phyloP scores from a whole-genome alignment of 108 stramenopile genomes.

The Pelagomonas calceolata region DNA sequence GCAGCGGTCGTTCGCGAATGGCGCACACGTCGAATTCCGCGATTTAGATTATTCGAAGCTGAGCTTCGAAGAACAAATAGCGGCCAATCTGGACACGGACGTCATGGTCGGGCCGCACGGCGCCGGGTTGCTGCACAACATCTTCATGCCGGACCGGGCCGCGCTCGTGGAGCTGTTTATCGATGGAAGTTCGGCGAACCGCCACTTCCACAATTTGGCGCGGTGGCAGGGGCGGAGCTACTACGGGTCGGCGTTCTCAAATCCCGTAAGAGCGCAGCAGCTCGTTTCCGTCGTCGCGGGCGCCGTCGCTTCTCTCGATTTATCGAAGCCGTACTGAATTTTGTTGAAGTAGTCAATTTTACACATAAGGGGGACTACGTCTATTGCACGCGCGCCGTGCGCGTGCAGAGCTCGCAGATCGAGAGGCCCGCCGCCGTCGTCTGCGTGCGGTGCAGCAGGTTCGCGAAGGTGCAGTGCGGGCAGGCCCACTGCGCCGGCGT shows the following conservation, averaged over 20 bases:
- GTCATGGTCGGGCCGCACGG: constrained; percentile 40
- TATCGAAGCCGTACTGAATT: constrained; percentile 1
- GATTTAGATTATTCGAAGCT: constrained; percentile 28
- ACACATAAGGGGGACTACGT: too few relatives aligned
- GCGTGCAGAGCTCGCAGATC: neutral
- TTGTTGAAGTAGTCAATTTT: too few relatives aligned
- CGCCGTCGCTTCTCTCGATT: constrained; percentile 12
- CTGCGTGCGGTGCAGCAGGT: neutral
- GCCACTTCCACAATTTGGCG: constrained; percentile 37
- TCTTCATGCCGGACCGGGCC: constrained; percentile 33
- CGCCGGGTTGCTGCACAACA: constrained; percentile 29
- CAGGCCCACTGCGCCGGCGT: neutral
- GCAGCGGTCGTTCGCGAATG: constrained; percentile 10
- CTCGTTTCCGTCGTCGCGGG: constrained; percentile 3
- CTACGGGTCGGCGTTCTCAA: neutral
- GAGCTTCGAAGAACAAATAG: constrained; percentile 30
- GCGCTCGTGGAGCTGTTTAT: constrained; percentile 29
- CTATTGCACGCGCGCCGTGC: too few relatives aligned
- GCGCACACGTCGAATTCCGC: constrained; percentile 17
- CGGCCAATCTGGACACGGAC: constrained; percentile 30
- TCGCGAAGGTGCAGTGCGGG: neutral
- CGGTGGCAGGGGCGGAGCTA: constrained; percentile 27
- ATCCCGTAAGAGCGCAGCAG: constrained; percentile 4
- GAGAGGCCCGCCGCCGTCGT: neutral
- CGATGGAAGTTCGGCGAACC: constrained; percentile 20